A percentile compares a stretch with the other conserved stretches of the same genome.
These are phyloP conservation scores for Calonectria pseudoturangicola DNA, from an alignment of 2,329 filamentous ascomycete genomes.

Conservation along the genomic window DNA sequence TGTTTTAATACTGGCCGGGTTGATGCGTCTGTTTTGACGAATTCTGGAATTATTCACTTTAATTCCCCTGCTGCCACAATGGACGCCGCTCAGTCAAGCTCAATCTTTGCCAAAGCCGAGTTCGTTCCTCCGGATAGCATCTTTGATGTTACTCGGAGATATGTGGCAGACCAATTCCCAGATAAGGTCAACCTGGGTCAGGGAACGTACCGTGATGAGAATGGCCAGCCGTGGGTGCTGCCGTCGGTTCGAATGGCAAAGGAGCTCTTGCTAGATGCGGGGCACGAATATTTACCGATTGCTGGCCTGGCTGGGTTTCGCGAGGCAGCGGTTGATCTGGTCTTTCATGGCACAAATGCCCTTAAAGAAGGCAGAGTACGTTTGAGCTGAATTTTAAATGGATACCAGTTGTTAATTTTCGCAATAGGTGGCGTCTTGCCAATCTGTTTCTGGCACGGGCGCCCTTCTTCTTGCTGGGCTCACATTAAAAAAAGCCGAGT, in stretches of 20 bases:
- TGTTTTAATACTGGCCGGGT: neutral
- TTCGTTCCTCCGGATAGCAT: slow-evolving; percentile 37
- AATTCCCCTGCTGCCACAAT: neutral
- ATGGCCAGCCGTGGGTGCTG: slow-evolving; percentile 37
- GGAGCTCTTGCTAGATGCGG: slow-evolving; percentile 24
- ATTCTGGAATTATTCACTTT: no score
- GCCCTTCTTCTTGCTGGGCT: slow-evolving; percentile 61
- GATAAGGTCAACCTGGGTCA: slow-evolving; percentile 38
- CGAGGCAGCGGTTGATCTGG: slow-evolving; percentile 49
- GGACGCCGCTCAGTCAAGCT: neutral
- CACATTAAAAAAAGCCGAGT: slow-evolving; percentile 54
- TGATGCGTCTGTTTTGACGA: no score
- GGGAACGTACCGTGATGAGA: slow-evolving; percentile 37
- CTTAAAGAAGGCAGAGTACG: slow-evolving; percentile 56
- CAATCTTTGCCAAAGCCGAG: slow-evolving; percentile 27
- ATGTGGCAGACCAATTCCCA: slow-evolving; percentile 21
- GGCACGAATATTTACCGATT: slow-evolving; percentile 38
- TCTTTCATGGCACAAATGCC: slow-evolving; percentile 54
- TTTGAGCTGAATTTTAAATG: slow-evolving; percentile 49
- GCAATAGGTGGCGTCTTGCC: slow-evolving; percentile 59
- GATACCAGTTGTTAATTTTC: slow-evolving; percentile 45
- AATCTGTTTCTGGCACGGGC: slow-evolving; percentile 64
- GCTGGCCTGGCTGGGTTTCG: slow-evolving; percentile 28
- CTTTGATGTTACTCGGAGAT: slow-evolving; percentile 38
- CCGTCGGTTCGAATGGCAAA: slow-evolving; percentile 37